These are phyloP conservation scores for Trichoderma asperellum DNA, from an alignment of 2,329 filamentous ascomycete genomes.

Conservation along the genomic window DNA sequence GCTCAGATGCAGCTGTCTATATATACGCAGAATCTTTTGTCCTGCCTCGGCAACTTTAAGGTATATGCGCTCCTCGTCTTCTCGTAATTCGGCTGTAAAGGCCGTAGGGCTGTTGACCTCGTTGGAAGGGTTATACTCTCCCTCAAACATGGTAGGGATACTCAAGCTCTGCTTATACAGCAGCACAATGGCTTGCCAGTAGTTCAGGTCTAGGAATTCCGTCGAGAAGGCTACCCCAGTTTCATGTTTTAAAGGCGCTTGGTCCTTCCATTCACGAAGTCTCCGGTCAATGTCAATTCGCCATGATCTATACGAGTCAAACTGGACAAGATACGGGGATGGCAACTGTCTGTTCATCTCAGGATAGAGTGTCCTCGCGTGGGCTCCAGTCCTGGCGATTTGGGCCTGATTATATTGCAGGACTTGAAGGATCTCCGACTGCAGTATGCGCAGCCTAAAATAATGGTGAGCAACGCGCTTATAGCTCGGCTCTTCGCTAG, in stretches of 20 bases:
- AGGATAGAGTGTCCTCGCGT: conserved; percentile 63
- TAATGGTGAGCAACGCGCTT: conserved; percentile 93
- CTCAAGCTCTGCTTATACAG: conserved; percentile 89
- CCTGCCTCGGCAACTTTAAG: conserved; percentile 94
- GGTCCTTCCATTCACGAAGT: conserved; percentile 83
- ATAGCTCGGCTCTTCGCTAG: conserved; percentile 72
- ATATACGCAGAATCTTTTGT: conserved; percentile 87
- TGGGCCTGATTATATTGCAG: conserved; percentile 90
- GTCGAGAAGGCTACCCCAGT: conserved; percentile 88
- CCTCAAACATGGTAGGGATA: conserved; percentile 81
- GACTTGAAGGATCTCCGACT: conserved; percentile 94
- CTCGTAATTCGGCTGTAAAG: conserved; percentile 66
- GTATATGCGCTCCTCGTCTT: conserved; percentile 90
- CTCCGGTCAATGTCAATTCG: conserved; percentile 83
- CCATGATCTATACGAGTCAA: conserved; percentile 87
- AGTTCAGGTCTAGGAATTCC: conserved; percentile 91
- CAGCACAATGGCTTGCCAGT: conserved; percentile 97
- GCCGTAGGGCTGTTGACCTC: conserved; percentile 67
- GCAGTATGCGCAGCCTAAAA: conserved; percentile 82
- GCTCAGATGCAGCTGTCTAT: conserved; percentile 84
- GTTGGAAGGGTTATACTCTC: conserved; percentile 70
- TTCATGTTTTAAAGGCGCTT: conserved; percentile 74
- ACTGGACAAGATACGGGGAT: conserved; percentile 82
- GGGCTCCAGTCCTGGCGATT: conserved; percentile 68
- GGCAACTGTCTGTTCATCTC: conserved; percentile 79